Evolutionary conservation across 2,329 filamentous ascomycete genomes (phyloP).

Genomic region (Chaetomium sp.): DNA sequence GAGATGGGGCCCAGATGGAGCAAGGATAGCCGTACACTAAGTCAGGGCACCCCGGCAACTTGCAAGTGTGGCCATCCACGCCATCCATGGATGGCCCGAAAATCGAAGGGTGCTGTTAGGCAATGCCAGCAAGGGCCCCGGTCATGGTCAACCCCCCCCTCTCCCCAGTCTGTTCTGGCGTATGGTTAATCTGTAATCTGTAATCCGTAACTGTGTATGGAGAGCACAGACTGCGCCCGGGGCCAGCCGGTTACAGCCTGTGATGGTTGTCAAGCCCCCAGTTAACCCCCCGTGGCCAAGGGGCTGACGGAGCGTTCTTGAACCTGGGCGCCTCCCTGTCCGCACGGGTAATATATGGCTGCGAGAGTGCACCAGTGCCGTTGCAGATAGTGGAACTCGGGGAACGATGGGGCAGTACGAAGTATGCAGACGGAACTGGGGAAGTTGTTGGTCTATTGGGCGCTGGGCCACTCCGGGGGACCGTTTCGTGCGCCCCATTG

Average conservation of each 20-base stretch:
- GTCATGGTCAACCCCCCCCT: conserved; percentile 3
- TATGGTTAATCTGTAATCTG: conserved; percentile 6
- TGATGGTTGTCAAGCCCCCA: conserved; percentile 10
- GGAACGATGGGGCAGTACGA: conserved; percentile 16
- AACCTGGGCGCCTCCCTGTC: conserved; percentile 13
- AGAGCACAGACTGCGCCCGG: conserved; percentile 32
- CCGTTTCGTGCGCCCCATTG: conserved; percentile 24
- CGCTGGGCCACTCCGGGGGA: conserved; percentile 7
- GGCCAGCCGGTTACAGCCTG: conserved; percentile 3
- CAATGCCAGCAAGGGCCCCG: conserved; percentile 36
- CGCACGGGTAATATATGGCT: conserved; percentile 32
- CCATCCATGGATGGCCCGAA: conserved; percentile 34
- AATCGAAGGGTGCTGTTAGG: conserved; percentile 36
- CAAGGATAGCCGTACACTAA: conserved; percentile 40
- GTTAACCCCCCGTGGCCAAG: neutral
- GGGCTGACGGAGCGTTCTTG: neutral
- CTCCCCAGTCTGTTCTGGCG: neutral
- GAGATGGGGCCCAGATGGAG: conserved; percentile 46
- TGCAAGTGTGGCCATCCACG: conserved; percentile 32
- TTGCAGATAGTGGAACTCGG: conserved; percentile 26
- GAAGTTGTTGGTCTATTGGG: conserved; percentile 22
- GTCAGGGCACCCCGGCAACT: conserved; percentile 37
- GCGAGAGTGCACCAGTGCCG: conserved; percentile 30
- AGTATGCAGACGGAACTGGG: conserved; percentile 16
- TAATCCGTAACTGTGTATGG: neutral